Percentiles rank a stretch among this genome's conserved stretches.
These are phyloP conservation scores for Urtica urens DNA, from an alignment of 306 rosid genomes.

Conservation along the genomic window DNA sequence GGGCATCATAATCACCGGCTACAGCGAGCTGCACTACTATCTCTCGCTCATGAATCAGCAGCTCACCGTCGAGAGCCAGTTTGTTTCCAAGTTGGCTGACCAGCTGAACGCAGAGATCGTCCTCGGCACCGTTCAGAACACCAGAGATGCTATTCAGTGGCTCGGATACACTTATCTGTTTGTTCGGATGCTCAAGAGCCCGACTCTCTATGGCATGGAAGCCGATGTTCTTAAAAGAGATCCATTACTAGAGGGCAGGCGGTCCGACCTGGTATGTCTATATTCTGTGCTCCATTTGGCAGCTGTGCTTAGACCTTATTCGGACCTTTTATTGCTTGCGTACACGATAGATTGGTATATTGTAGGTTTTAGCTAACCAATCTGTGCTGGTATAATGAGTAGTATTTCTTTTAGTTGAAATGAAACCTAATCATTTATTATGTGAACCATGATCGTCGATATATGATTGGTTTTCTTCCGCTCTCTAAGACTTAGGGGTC, in stretches of 20 bases:
- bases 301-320: too few species aligned
- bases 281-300: too few species aligned
- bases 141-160: slow-evolving; percentile 77
- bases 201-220: slow-evolving; percentile 69
- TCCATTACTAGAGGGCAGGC: slow-evolving; percentile 63
- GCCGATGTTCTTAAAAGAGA: slow-evolving; percentile 63
- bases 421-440: too few species aligned
- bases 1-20: slow-evolving; percentile 89
- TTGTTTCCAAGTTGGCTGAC: slow-evolving; percentile 84
- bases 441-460: too few species aligned
- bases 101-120: slow-evolving; percentile 89
- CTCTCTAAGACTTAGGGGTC: too few species aligned
- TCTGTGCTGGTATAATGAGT: too few species aligned
- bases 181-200: slow-evolving; percentile 73
- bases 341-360: too few species aligned
- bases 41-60: slow-evolving; percentile 93
- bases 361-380: too few species aligned
- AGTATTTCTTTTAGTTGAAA: too few species aligned
- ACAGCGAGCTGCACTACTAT: slow-evolving; percentile 82
- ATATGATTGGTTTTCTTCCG: too few species aligned
- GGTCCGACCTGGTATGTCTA: slow-evolving; percentile 78
- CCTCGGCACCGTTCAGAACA: slow-evolving; percentile 88
- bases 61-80: slow-evolving; percentile 91
- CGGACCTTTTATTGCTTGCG: too few species aligned
- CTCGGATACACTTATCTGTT: slow-evolving; percentile 74